phyloP scores from a whole-genome alignment of 2,329 filamentous ascomycete genomes.

The Bipolaris sorokiniana region DNA sequence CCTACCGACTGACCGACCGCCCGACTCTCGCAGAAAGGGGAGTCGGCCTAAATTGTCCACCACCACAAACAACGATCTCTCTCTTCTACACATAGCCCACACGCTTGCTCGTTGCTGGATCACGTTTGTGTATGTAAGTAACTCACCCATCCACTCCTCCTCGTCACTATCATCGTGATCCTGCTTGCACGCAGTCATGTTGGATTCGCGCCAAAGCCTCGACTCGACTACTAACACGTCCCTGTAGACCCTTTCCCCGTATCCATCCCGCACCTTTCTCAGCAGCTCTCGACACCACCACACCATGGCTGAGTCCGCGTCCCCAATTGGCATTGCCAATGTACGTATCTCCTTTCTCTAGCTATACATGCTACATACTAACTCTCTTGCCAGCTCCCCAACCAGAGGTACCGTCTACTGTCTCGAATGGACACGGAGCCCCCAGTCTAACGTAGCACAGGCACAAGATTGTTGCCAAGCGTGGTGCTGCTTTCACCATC shows the following conservation, averaged over 20 bases:
- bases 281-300: conserved; percentile 26
- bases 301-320: conserved; percentile 68
- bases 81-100: conserved; percentile 15
- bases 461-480: conserved; percentile 76
- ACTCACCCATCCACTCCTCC: too few species aligned
- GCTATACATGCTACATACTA: conserved; percentile 32
- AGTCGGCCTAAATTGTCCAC: conserved; percentile 39
- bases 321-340: conserved; percentile 77
- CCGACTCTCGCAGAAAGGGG: conserved; percentile 48
- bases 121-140: conserved; percentile 8
- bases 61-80: conserved; percentile 25
- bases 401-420: conserved; percentile 63
- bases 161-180: too few species aligned
- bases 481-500: conserved; percentile 98
- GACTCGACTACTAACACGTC: conserved; percentile 25
- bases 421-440: conserved; percentile 18
- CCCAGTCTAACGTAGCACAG: conserved; percentile 52
- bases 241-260: conserved; percentile 7
- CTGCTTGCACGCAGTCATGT: not conserved
- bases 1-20: conserved; percentile 48
- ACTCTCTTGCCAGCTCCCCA: conserved; percentile 63
- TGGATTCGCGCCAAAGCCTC: not conserved
- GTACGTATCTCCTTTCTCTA: conserved; percentile 54
- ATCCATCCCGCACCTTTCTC: conserved; percentile 26
- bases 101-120: conserved; percentile 10